phyloP scores from a whole-genome alignment of 305 asterid species.

The Fraxinus baroniana region DNA sequence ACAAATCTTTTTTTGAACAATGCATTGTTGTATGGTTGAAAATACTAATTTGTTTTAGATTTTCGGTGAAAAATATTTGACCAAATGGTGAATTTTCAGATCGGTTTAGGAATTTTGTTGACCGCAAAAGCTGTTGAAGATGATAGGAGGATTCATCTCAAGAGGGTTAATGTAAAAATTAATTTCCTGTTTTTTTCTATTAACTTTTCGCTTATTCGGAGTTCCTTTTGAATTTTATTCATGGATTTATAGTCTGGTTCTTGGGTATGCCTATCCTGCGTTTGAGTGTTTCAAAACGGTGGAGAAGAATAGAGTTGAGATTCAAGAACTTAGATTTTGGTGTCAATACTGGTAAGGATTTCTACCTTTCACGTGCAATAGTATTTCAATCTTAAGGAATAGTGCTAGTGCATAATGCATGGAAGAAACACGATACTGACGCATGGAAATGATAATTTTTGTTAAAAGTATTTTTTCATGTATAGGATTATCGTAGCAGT shows the following conservation, averaged over 20 bases:
- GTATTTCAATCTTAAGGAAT: background rate
- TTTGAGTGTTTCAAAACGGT: conserved; percentile 82
- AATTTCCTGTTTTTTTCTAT: background rate
- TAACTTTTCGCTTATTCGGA: background rate
- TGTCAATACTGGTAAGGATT: conserved; percentile 84
- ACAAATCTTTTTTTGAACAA: background rate
- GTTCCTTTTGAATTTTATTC: background rate
- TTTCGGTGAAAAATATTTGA: background rate
- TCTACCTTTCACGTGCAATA: background rate
- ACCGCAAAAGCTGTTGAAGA: background rate
- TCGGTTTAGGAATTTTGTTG: background rate
- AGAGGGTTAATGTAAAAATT: conserved; percentile 3
- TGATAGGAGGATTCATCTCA: conserved; percentile 10
- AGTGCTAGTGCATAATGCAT: background rate
- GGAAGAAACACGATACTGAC: background rate
- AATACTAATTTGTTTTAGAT: background rate
- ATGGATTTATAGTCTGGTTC: conserved; percentile 56
- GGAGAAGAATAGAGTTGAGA: conserved; percentile 72
- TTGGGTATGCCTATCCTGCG: conserved; percentile 96
- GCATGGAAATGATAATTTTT: background rate
- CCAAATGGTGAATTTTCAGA: background rate
- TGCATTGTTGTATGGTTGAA: background rate
- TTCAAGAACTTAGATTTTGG: conserved; percentile 83
- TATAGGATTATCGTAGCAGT: conserved; percentile 81
- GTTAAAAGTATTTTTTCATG: background rate